phyloP scores from a whole-genome alignment of 2,329 filamentous ascomycete genomes.

The Cladosporium sp. region DNA sequence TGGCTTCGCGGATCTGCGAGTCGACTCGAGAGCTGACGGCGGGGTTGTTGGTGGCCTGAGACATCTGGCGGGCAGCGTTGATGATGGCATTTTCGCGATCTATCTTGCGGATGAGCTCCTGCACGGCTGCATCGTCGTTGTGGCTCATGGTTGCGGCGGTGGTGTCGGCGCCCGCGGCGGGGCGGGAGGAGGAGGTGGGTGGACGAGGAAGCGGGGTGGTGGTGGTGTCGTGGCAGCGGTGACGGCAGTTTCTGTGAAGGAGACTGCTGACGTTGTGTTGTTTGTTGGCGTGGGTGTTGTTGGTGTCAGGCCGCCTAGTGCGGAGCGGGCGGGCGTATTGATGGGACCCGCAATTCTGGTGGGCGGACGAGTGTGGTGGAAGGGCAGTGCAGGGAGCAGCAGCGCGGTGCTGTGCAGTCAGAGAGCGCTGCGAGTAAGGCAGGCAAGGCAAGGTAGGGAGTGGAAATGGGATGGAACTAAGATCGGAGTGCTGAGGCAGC shows the following conservation, averaged over 20 bases:
- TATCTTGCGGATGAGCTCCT: constrained; percentile 93
- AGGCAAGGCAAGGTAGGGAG: not conserved
- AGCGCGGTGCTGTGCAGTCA: not conserved
- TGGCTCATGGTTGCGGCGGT: constrained; percentile 47
- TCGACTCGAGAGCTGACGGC: constrained; percentile 86
- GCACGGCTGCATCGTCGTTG: constrained; percentile 60
- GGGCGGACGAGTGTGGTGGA: not conserved
- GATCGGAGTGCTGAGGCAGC: not conserved
- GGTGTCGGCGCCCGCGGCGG: constrained; percentile 1
- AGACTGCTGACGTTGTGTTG: not conserved
- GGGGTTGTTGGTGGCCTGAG: constrained; percentile 91
- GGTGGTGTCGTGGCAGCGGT: not conserved
- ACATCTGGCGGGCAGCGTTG: constrained; percentile 90
- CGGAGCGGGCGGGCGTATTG: constrained; percentile 10
- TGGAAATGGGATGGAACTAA: not conserved
- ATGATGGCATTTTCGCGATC: constrained; percentile 95
- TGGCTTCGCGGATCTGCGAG: constrained; percentile 88
- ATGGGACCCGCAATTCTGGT: constrained; percentile 12
- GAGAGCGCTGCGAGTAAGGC: not conserved
- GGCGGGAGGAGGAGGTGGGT: constrained; percentile 6
- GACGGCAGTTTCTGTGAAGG: too few species aligned
- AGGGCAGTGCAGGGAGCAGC: not conserved
- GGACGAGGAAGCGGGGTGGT: not conserved
- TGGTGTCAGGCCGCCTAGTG: constrained; percentile 12
- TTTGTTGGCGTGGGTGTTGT: constrained; percentile 3